Conservation (phyloP, 345 rosid species). For the Gossypium herbaceum region DNA sequence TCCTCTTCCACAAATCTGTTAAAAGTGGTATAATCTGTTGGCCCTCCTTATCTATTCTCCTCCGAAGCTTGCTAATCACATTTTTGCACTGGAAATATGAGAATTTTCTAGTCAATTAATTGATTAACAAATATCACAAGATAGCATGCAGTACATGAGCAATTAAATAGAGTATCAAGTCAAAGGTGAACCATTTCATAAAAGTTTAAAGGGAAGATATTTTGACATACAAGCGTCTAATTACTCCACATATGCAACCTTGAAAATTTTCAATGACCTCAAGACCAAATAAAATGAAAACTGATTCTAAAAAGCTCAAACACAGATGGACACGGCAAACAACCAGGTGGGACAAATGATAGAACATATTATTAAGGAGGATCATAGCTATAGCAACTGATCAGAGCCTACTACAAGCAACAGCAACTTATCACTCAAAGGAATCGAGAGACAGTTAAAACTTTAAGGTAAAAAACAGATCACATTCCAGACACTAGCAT, state of each 20-base stretch:
- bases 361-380: neutral
- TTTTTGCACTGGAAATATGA: constrained; percentile 70
- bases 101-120: constrained; percentile 19
- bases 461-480: neutral
- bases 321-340: neutral
- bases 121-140: constrained; percentile 8
- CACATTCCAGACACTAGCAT: neutral
- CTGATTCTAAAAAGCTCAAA: neutral
- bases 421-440: constrained; percentile 2
- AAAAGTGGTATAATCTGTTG: constrained; percentile 90
- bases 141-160: neutral
- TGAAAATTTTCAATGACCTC: neutral
- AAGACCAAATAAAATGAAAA: neutral
- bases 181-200: neutral
- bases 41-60: constrained; percentile 91
- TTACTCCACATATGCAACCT: neutral
- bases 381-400: neutral
- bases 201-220: neutral
- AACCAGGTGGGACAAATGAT: constrained; percentile 14
- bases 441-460: neutral
- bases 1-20: constrained; percentile 84
- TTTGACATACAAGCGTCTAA: neutral
- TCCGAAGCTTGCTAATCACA: constrained; percentile 84
- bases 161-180: neutral
- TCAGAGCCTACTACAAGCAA: neutral